Evolutionary conservation across 2,329 filamentous ascomycete species (phyloP).

Genomic region (Ceratocystis papillata): DNA sequence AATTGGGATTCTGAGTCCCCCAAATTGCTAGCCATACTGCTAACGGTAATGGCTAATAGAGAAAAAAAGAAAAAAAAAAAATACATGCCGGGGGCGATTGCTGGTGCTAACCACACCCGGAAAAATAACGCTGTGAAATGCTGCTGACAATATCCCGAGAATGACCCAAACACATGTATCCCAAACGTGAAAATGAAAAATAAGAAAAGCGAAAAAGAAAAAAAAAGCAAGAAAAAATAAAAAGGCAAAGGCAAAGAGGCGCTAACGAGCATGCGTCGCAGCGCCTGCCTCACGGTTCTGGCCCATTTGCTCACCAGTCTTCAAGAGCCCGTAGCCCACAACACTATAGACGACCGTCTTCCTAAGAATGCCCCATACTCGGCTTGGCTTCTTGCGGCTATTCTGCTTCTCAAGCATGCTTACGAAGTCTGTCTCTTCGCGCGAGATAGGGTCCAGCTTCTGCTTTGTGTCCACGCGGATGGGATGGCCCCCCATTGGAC

Average conservation of each 20-base stretch:
- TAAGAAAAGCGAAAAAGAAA: constrained; percentile 8
- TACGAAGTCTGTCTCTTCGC: constrained; percentile 7
- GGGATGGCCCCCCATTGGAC: constrained; percentile 9
- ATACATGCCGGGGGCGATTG: constrained; percentile 7
- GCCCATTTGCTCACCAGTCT: constrained; percentile 13
- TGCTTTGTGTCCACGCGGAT: constrained; percentile 17
- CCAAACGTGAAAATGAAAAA: constrained; percentile 13
- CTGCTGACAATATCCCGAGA: neutral
- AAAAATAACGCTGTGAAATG: constrained; percentile 14
- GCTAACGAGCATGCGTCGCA: constrained; percentile 29
- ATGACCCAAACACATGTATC: constrained; percentile 14
- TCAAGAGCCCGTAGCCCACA: constrained; percentile 9
- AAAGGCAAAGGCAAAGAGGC: constrained; percentile 32
- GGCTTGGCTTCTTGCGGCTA: constrained; percentile 2
- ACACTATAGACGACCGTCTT: constrained; percentile 23
- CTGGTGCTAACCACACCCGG: neutral
- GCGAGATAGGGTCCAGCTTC: constrained; percentile 1
- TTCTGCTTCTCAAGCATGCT: constrained; percentile 15
- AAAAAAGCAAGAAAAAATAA: neutral
- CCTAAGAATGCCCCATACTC: constrained; percentile 20
- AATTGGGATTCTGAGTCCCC: constrained; percentile 13
- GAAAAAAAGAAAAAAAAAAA: constrained; percentile 16
- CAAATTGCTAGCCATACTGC: neutral
- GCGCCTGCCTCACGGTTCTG: neutral
- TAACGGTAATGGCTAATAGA: neutral